These are phyloP conservation scores for Cryptosporidium canis DNA, from an alignment of 169 alveolate species.

Conservation along the genomic window DNA sequence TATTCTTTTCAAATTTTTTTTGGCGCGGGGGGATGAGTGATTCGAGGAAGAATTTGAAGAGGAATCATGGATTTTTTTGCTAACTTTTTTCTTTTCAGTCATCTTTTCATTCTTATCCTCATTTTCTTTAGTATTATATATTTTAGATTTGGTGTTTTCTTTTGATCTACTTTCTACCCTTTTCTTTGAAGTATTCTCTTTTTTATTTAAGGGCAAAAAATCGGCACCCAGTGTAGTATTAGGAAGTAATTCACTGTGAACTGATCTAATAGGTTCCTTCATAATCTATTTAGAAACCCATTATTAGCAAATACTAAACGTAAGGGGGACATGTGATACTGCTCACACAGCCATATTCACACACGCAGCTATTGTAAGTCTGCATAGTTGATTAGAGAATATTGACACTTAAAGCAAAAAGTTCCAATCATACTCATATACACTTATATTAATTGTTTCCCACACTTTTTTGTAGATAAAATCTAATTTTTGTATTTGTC, in stretches of 20 bases:
- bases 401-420: not conserved
- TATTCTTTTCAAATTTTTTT: not conserved
- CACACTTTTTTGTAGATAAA: conserved; percentile 47
- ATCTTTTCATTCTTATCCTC: not conserved
- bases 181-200: not conserved
- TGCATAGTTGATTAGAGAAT: not conserved
- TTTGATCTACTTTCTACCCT: not conserved
- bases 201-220: conserved; percentile 33
- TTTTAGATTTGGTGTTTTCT: not conserved
- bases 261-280: not conserved
- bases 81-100: not conserved
- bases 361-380: not conserved
- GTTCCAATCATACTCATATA: not conserved
- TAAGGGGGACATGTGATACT: not conserved
- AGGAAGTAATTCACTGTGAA: conserved; percentile 30
- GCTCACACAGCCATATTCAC: conserved; percentile 24
- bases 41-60: conserved; percentile 10
- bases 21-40: not conserved
- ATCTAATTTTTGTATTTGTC: not conserved
- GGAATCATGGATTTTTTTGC: not conserved
- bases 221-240: conserved; percentile 38
- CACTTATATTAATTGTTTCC: not conserved
- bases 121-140: conserved; percentile 12
- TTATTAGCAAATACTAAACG: not conserved
- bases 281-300: not conserved